A percentile compares a stretch with the other conserved stretches of the same genome.
Evolutionary conservation across 2,329 filamentous ascomycete genomes (phyloP).

Genomic region (Aspergillus hiratsukae): DNA sequence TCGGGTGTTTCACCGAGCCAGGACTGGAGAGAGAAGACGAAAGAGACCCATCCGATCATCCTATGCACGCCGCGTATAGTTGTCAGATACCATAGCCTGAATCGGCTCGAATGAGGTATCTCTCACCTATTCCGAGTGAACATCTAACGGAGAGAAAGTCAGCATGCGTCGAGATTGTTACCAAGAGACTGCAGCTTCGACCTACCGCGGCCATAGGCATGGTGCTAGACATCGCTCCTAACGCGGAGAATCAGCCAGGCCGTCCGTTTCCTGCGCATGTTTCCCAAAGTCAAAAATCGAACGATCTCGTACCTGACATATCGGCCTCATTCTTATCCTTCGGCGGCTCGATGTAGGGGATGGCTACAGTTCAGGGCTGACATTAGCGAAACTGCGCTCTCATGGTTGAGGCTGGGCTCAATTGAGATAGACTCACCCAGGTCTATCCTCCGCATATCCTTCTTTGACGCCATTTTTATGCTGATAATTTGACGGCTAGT

Average conservation of each 20-base stretch:
- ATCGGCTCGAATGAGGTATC: neutral
- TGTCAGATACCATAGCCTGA: constrained; percentile 12
- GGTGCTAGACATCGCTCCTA: constrained; percentile 65
- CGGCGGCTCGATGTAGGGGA: constrained; percentile 77
- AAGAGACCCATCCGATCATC: constrained; percentile 57
- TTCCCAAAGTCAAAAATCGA: neutral
- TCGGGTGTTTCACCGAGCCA: constrained; percentile 48
- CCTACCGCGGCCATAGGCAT: constrained; percentile 85
- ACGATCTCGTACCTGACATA: constrained; percentile 57
- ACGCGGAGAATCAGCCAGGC: constrained; percentile 15
- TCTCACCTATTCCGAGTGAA: constrained; percentile 81
- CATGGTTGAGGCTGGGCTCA: neutral
- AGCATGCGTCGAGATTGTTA: constrained; percentile 12
- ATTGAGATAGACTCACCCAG: constrained; percentile 55
- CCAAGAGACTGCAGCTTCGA: constrained; percentile 16
- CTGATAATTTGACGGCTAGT: constrained; percentile 3
- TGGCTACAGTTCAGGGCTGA: constrained; percentile 53
- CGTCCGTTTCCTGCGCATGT: neutral
- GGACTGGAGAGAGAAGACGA: constrained; percentile 45
- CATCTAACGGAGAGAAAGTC: constrained; percentile 52
- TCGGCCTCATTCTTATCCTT: constrained; percentile 62
- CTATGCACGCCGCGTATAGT: constrained; percentile 32
- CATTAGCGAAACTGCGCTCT: constrained; percentile 11
- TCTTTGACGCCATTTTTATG: constrained; percentile 60
- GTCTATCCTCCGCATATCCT: constrained; percentile 71